Evolutionary conservation across 345 rosid species (phyloP).

Genomic region (Excoecaria cochinchinensis): DNA sequence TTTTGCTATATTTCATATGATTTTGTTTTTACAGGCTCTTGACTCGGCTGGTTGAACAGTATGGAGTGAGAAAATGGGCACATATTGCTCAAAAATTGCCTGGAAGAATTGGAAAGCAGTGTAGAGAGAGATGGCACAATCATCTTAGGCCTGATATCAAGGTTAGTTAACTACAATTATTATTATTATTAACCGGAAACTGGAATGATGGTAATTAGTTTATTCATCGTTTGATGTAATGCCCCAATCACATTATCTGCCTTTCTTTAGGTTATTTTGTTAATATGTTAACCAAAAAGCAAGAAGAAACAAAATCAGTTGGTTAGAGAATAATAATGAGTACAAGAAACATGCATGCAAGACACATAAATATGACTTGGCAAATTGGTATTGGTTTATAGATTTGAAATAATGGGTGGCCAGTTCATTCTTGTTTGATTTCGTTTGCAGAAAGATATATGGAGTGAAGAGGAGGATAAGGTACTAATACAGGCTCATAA

Average conservation of each 20-base stretch:
- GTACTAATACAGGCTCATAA: constrained; percentile 67
- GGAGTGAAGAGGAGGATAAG: constrained; percentile 93
- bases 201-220: not conserved
- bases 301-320: constrained; percentile 15
- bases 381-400: not conserved
- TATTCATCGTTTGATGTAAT: constrained; percentile 9
- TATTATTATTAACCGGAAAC: too few species aligned
- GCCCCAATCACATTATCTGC: not conserved
- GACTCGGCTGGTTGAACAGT: constrained; percentile 57
- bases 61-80: constrained; percentile 84
- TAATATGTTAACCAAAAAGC: not conserved
- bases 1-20: not conserved
- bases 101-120: constrained; percentile 92
- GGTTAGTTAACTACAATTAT: constrained; percentile 32
- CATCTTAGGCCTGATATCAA: constrained; percentile 89
- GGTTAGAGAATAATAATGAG: not conserved
- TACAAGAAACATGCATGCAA: constrained; percentile 14
- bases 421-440: not conserved
- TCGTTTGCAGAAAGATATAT: constrained; percentile 62
- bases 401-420: not conserved
- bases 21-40: constrained; percentile 38
- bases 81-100: constrained; percentile 73
- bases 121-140: constrained; percentile 98
- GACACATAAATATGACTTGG: constrained; percentile 7
- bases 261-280: not conserved